Base-by-base conservation (phyloP, 345 rosid genomes). In the Rhodomyrtus tomentosa region DNA sequence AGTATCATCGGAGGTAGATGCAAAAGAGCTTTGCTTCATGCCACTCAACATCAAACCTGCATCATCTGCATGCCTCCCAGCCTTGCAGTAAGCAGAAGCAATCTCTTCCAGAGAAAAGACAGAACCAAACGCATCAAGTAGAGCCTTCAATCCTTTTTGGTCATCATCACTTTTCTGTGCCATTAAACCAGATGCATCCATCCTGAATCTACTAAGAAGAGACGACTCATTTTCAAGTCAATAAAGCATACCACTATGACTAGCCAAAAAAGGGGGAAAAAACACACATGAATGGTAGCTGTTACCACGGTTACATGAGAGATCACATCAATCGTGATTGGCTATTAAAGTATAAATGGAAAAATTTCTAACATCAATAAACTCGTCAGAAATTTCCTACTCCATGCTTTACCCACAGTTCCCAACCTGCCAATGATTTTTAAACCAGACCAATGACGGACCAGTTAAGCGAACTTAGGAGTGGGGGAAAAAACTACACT, bases 41-140 rank as follows among this genome's bases (percentile, higher is more conserved):
- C 82, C 88, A 87, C 22, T 86, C 73, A 93, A 89, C 83, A 88
- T 81, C 82, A 89, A 86, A 88, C 90, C 85, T 42, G 93, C 92
- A 56, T 85, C 80, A 50, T 85, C 86, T 50, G 80, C 88, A 81
- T 93, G 84, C 52, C 38, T 49, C 45, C 87, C 87, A 2, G 92
- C 91, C 49, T 88, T 84, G 84, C 88, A 58, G 54, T 87, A 91
- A 87, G 92, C 93, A 86, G 89, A 87, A 74, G 92, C 91, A 79
- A 91, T 92, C 72, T 90, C 90, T 76, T 91, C 86, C 21, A 92
- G 86, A n/a, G 94, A 85, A 87, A 87, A 88, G 14, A 40, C 22
- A 40, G 93, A 84, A 25, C 91, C 91, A 84, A 92, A 91, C 6
- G 86, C 87, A 52, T 92, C 91, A 45, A 91, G 86, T 90, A 91